Evolutionary conservation across 345 rosid genomes (phyloP).

Genomic region (Arabis hirsuta): DNA sequence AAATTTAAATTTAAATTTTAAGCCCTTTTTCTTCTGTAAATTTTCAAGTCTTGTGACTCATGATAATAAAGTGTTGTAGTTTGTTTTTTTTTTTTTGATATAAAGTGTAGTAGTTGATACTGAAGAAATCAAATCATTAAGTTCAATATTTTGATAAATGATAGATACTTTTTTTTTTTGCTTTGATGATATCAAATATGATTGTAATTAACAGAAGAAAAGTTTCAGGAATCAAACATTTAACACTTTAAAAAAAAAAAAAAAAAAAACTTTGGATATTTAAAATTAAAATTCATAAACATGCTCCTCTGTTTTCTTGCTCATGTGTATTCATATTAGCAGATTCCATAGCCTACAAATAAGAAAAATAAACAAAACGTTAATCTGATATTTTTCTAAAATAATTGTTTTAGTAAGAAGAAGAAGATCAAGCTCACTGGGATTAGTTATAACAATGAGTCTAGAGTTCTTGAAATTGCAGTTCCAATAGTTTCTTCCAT

Average conservation of each 20-base stretch:
- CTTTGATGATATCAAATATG: slow-evolving; percentile 2
- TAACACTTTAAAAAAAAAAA: background rate
- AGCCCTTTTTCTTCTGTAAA: no score
- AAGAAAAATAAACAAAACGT: background rate
- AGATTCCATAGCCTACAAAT: slow-evolving; percentile 58
- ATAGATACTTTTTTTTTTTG: background rate
- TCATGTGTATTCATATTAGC: slow-evolving; percentile 50
- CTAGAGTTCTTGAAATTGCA: slow-evolving; percentile 68
- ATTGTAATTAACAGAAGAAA: background rate
- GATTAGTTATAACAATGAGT: slow-evolving; percentile 61
- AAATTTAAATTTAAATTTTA: no score
- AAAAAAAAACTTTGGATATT: background rate
- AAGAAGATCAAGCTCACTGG: slow-evolving; percentile 48
- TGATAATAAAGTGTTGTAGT: no score
- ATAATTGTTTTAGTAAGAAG: background rate
- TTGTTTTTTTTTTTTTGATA: no score
- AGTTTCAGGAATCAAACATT: slow-evolving; percentile 16
- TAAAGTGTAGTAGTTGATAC: background rate
- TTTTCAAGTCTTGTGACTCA: no score
- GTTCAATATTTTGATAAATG: background rate
- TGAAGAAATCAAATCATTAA: background rate
- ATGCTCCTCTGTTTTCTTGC: slow-evolving; percentile 14
- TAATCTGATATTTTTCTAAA: background rate
- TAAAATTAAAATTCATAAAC: background rate
- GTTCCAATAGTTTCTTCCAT: slow-evolving; percentile 66